Base-by-base conservation (phyloP, 306 rosid species). In the Crotalaria pallida region DNA sequence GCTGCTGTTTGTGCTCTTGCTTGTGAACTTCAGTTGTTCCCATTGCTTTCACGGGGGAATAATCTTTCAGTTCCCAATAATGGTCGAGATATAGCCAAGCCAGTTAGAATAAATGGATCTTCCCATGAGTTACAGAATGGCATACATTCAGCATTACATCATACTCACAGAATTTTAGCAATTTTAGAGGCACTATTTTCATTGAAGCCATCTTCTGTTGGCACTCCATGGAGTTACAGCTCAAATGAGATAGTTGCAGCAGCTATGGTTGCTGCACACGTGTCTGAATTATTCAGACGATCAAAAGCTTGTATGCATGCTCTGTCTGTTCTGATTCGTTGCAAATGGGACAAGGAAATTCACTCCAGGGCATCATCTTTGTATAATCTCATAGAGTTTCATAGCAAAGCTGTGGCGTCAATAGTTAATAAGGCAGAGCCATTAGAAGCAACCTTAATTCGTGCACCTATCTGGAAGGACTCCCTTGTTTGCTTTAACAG, bases 231-330 rank as follows among this genome's bases (percentile, higher is more conserved):
- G 97, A 90, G 90, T 85, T 91, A 84, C 84, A 90, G 98, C 82
- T 93, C 98, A 50, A 90, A 88, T 60, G 98, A 93, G 84, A 93
- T 93, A 73, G 96, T 93, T 75, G 98, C 98, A 50, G 98, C 98
- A 76, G 98, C 98, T n/a, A 93, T 93, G 98, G 98, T 93, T 81
- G 98, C 98, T 3, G 98, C 98, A 17, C 98, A 93, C 81, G 86
- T 93, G 76, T 90, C 98, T 71, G 98, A 93, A 60, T 77, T 93
- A 76, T 93, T 93, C 73, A 84, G 98, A 77, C 84, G 82, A 65
- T 93, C 98, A 47, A 93, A 90, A 80, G 98, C 98, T 81, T 93
- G 98, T 84, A 93, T 88, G 98, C 97, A 80, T 84, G 94, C 98
- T 45, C 86, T 93, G 45, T 85, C 95, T 70, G 89, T 90, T 66